A percentile compares a stretch with the other conserved stretches of the same genome.
Conservation (phyloP, 2,329 filamentous ascomycete genomes). For the Fusarium sp. region DNA sequence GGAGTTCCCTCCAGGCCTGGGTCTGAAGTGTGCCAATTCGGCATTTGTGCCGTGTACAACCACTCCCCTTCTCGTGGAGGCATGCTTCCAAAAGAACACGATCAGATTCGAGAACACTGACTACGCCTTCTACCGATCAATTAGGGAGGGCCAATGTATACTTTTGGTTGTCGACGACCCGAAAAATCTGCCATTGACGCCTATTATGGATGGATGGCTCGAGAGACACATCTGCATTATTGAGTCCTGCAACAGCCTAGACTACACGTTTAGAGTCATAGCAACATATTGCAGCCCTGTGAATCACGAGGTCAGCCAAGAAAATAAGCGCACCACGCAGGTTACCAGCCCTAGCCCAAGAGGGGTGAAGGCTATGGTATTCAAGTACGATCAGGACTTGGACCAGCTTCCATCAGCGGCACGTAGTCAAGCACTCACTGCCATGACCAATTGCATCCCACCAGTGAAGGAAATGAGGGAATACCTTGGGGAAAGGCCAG, state of each 20-base stretch:
- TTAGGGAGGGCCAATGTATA: slow-evolving; percentile 34
- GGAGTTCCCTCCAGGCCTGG: slow-evolving; percentile 57
- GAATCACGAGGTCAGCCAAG: background rate
- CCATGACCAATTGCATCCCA: slow-evolving; percentile 70
- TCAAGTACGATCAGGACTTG: slow-evolving; percentile 41
- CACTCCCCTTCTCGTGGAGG: slow-evolving; percentile 17
- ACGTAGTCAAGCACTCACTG: slow-evolving; percentile 47
- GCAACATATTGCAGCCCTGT: slow-evolving; percentile 8
- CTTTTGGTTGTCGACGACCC: slow-evolving; percentile 22
- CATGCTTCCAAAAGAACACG: slow-evolving; percentile 21
- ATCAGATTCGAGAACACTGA: slow-evolving; percentile 29
- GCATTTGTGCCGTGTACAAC: slow-evolving; percentile 2
- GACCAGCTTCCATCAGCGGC: slow-evolving; percentile 27
- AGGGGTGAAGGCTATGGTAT: slow-evolving; percentile 39
- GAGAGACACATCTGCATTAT: slow-evolving; percentile 37
- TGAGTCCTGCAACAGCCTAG: slow-evolving; percentile 6
- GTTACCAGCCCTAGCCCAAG: slow-evolving; percentile 1
- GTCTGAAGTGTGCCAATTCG: slow-evolving; percentile 49
- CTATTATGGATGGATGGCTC: slow-evolving; percentile 25
- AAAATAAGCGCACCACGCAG: slow-evolving; percentile 2
- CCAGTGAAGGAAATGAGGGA: slow-evolving; percentile 67
- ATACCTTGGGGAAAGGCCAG: slow-evolving; percentile 56
- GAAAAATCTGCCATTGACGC: background rate
- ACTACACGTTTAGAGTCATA: slow-evolving; percentile 30
- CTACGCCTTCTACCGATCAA: slow-evolving; percentile 26